These are phyloP conservation scores for Cercospora beticola DNA, from an alignment of 2,329 filamentous ascomycete species.

Conservation along the genomic window DNA sequence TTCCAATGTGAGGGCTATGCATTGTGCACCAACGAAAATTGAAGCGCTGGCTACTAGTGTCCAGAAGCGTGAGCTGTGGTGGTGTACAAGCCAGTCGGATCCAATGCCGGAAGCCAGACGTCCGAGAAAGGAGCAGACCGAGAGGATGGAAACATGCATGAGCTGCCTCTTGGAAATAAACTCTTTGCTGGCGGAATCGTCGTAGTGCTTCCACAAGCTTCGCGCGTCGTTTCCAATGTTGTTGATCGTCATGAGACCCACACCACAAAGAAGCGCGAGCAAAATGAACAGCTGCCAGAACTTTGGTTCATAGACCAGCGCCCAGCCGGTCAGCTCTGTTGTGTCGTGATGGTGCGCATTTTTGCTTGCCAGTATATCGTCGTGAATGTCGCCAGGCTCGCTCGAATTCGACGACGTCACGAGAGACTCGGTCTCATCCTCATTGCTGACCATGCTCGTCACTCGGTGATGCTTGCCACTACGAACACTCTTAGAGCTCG, in stretches of 20 bases:
- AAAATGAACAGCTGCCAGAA: slow-evolving; percentile 91
- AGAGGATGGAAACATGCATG: slow-evolving; percentile 92
- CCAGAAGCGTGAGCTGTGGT: slow-evolving; percentile 81
- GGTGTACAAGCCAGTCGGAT: slow-evolving; percentile 85
- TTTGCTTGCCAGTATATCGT: slow-evolving; percentile 44
- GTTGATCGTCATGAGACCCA: slow-evolving; percentile 98
- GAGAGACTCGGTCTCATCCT: slow-evolving; percentile 78
- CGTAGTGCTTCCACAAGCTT: slow-evolving; percentile 84
- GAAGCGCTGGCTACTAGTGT: slow-evolving; percentile 75
- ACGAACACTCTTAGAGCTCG: slow-evolving; percentile 12
- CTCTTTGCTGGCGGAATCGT: slow-evolving; percentile 67
- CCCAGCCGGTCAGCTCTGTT: slow-evolving; percentile 86
- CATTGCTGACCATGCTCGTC: slow-evolving; percentile 37
- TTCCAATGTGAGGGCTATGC: slow-evolving; percentile 70
- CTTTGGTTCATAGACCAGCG: slow-evolving; percentile 67
- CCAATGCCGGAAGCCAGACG: slow-evolving; percentile 76
- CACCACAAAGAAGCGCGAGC: slow-evolving; percentile 86
- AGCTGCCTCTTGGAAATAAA: slow-evolving; percentile 81
- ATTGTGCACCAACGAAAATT: slow-evolving; percentile 77
- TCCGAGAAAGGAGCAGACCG: slow-evolving; percentile 79
- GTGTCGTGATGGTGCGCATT: slow-evolving; percentile 55
- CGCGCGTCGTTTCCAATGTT: slow-evolving; percentile 89
- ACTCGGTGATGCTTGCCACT: slow-evolving; percentile 8
- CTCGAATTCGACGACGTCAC: slow-evolving; percentile 61
- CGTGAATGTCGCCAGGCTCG: slow-evolving; percentile 52